Base-by-base conservation (phyloP, 2,329 filamentous ascomycete species). In the Ophiobolus disseminans region DNA sequence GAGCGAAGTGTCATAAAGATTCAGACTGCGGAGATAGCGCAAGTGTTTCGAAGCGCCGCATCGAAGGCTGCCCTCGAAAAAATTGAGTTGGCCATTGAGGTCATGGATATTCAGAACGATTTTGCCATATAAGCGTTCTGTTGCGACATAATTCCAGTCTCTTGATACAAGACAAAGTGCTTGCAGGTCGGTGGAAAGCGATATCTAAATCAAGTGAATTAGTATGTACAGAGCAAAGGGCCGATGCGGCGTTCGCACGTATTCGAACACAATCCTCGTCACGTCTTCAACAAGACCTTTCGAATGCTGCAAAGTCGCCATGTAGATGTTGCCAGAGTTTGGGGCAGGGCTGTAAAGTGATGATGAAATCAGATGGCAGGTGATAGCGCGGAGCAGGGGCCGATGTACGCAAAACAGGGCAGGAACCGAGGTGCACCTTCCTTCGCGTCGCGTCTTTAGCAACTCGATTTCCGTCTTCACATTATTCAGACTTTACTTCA, bases 81-180 rank as follows among this genome's bases (percentile, higher is more conserved):
- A 4, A 5, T 23, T 11, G 5, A 54, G 34, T 28, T 48, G 47
- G 4, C 30, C 38, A n/a, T 42, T 23, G 7, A 14, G 16, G 26
- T 10, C 14, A 2, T 34, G 19, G 6, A 40, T 45, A 11, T 54
- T 41, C 5, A 57, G 30, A 13, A 48, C 41, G 11, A 49, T 44
- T 6, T 34, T 47, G 10, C 10, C 17, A 16, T 51, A 57, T n/a
- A 48, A 31, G 11, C n/a, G 11, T 30, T 28, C 25, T 11, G 45
- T 52, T 23, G 45, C 45, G 17, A 52, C 10, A 19, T 17, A 3
- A 10, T 47, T 51, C 37, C 48, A 52, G 10, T 16, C 20, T 31
- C 23, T 49, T 6, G 36, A 50, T 8, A 36, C 40, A 13, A 50
- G 31, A 38, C 34, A 50, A 9, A 52, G 48, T 21, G 48, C 51